Conservation (phyloP, 1,284 basidiomycete genomes). For the Naganishia cerealis region DNA sequence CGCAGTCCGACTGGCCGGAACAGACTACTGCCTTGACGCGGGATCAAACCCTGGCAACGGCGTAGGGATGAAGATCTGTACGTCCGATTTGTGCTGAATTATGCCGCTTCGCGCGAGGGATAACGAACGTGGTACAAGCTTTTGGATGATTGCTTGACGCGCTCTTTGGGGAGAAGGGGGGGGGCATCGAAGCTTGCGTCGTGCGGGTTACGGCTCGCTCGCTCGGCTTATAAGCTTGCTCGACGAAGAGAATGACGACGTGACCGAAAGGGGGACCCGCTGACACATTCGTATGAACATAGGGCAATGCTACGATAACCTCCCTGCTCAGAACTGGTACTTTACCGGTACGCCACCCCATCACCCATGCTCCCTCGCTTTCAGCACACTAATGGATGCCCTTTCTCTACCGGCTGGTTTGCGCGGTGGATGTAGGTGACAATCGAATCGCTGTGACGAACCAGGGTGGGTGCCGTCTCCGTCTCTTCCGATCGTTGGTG, state of each 20-base stretch:
- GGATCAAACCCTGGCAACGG: slow-evolving; percentile 31
- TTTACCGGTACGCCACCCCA: slow-evolving; percentile 27
- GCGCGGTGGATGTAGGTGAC: slow-evolving; percentile 34
- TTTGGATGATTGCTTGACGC: too few relatives aligned
- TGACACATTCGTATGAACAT: not conserved
- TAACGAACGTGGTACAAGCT: too few relatives aligned
- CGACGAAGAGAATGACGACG: too few relatives aligned
- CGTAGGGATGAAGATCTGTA: slow-evolving; percentile 31
- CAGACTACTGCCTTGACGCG: slow-evolving; percentile 35
- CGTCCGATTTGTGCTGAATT: not conserved
- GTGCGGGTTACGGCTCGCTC: too few relatives aligned
- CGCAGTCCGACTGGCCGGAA: slow-evolving; percentile 33
- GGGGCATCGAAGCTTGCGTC: too few relatives aligned
- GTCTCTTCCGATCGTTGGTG: not conserved
- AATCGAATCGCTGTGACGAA: slow-evolving; percentile 36
- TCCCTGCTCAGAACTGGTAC: slow-evolving; percentile 38
- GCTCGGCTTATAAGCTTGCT: too few relatives aligned
- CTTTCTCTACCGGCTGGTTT: not conserved
- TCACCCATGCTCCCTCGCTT: not conserved
- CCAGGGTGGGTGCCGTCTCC: slow-evolving; percentile 11
- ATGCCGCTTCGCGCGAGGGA: too few relatives aligned
- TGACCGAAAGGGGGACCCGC: not conserved
- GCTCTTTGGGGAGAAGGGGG: too few relatives aligned
- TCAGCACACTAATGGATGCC: not conserved
- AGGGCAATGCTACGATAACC: slow-evolving; percentile 24